A percentile compares a stretch with the other conserved stretches of the same genome.
Conservation (phyloP, 257 asterid species). For the Fraxinus pennsylvanica region DNA sequence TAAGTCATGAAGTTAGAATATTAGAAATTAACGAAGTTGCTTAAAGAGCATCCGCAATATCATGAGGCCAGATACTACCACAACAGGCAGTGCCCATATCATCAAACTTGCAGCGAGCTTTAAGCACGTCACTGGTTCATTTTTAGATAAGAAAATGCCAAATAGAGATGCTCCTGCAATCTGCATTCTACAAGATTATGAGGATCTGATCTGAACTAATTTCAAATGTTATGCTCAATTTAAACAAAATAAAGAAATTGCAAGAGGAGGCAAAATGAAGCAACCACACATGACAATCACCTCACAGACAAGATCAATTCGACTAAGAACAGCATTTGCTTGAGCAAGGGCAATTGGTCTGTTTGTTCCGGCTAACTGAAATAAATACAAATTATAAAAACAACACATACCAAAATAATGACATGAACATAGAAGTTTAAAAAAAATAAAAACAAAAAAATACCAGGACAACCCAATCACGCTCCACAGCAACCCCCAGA, state of each 20-base stretch:
- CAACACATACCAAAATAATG: constrained; percentile 11
- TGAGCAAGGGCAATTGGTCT: constrained; percentile 94
- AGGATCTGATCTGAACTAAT: constrained; percentile 20
- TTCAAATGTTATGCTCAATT: not conserved
- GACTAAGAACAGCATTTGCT: constrained; percentile 85
- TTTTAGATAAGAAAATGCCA: constrained; percentile 75
- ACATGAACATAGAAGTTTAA: not conserved
- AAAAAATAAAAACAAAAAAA: constrained; percentile 9
- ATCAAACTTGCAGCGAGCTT: constrained; percentile 73
- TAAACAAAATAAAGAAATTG: constrained; percentile 12
- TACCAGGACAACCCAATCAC: constrained; percentile 99
- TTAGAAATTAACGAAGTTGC: constrained; percentile 21
- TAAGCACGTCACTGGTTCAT: constrained; percentile 75
- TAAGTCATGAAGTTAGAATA: constrained; percentile 32
- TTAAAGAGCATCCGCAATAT: constrained; percentile 17
- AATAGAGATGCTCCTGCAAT: constrained; percentile 90
- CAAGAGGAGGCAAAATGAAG: constrained; percentile 21
- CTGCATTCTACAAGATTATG: constrained; percentile 42
- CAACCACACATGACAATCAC: constrained; percentile 37
- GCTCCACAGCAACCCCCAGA: constrained; percentile 92
- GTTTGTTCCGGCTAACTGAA: constrained; percentile 87
- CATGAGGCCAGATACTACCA: constrained; percentile 44
- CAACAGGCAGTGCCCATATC: constrained; percentile 75
- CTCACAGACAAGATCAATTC: constrained; percentile 93
- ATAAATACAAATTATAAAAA: constrained; percentile 18